Conservation (phyloP, 2,329 filamentous ascomycete species). For the Pseudohalonectria lignicola region DNA sequence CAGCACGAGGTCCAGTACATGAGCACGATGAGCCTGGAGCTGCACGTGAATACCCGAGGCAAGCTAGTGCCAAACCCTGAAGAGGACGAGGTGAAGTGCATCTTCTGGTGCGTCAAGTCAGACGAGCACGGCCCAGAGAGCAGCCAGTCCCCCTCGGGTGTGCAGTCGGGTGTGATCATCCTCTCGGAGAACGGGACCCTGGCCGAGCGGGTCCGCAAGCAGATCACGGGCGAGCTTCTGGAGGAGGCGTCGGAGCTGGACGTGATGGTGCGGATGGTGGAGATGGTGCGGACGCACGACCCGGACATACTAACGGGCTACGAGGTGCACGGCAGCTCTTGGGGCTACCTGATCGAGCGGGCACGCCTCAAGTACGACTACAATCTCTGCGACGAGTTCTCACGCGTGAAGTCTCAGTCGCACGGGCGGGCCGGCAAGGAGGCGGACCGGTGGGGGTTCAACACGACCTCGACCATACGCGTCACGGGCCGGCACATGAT, state of each 20-base stretch:
- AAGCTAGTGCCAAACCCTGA: conserved; percentile 79
- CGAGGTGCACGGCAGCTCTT: conserved; percentile 86
- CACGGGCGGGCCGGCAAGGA: conserved; percentile 80
- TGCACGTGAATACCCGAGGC: conserved; percentile 81
- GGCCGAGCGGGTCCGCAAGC: conserved; percentile 49
- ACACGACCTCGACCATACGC: conserved; percentile 80
- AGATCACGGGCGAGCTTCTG: conserved; percentile 49
- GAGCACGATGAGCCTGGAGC: conserved; percentile 89
- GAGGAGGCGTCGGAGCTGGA: conserved; percentile 75
- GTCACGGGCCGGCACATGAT: conserved; percentile 95
- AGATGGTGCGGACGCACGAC: conserved; percentile 73
- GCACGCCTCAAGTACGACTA: conserved; percentile 80
- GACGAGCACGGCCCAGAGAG: conserved; percentile 49
- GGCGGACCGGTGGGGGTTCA: conserved; percentile 85
- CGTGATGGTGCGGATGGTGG: conserved; percentile 72
- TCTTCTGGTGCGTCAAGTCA: conserved; percentile 84
- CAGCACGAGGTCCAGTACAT: conserved; percentile 85
- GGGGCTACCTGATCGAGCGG: conserved; percentile 92
- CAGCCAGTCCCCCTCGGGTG: conserved; percentile 30
- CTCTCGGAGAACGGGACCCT: conserved; percentile 52
- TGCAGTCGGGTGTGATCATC: conserved; percentile 59
- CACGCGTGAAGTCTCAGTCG: conserved; percentile 73
- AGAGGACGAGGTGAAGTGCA: conserved; percentile 74
- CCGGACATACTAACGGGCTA: conserved; percentile 92
- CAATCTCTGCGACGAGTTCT: conserved; percentile 83